phyloP scores from a whole-genome alignment of 225 moss, liverwort and hornwort species.

The Marchantia paleacea region DNA sequence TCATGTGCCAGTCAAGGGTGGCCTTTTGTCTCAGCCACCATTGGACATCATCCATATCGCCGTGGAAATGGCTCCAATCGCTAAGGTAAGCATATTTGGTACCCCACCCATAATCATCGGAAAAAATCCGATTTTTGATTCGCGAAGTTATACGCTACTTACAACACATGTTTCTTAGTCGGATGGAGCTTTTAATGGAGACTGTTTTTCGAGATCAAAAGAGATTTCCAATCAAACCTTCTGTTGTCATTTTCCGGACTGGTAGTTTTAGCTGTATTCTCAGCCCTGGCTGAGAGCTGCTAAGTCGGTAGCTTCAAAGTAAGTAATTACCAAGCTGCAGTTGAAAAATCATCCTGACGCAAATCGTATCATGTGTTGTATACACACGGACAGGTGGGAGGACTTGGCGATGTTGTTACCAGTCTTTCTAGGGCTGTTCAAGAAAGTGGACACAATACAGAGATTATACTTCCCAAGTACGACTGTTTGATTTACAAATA shows the following conservation, averaged over 20 bases:
- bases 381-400: constrained; percentile 37
- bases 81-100: constrained; percentile 30
- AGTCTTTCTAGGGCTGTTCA: constrained; percentile 43
- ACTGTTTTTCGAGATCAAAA: not conserved
- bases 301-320: no score
- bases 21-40: constrained; percentile 34
- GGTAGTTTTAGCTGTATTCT: not conserved
- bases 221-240: not conserved
- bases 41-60: constrained; percentile 42
- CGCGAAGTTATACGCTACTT: not conserved
- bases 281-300: no score
- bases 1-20: constrained; percentile 41
- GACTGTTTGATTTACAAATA: constrained; percentile 40
- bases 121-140: not conserved
- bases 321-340: no score
- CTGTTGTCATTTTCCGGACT: not conserved
- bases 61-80: constrained; percentile 51
- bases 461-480: constrained; percentile 45
- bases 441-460: constrained; percentile 40
- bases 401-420: constrained; percentile 49
- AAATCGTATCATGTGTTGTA: not conserved
- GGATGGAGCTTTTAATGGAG: not conserved
- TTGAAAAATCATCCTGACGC: no score
- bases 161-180: not conserved
- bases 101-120: not conserved